Conservation (phyloP, 495 filamentous ascomycete species). For the Hypoxylon fragiforme region DNA sequence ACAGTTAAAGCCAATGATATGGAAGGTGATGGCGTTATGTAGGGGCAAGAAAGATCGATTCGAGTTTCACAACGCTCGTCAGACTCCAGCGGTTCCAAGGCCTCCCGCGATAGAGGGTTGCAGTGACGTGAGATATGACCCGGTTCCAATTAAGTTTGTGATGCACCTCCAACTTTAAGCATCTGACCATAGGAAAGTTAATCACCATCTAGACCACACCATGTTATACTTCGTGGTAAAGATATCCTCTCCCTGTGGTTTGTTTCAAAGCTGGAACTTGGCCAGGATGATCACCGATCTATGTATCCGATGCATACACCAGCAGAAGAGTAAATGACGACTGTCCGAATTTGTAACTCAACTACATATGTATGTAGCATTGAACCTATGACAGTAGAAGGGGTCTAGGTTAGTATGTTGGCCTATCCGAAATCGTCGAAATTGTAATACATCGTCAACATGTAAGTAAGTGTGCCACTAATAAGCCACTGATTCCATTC, state of each 20-base stretch:
- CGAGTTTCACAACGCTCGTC: conserved; percentile 27
- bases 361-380: no score
- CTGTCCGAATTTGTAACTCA: not conserved
- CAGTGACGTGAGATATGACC: conserved; percentile 18
- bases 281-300: conserved; percentile 10
- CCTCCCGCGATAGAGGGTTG: conserved; percentile 13
- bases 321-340: conserved; percentile 9
- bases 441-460: no score
- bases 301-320: conserved; percentile 1
- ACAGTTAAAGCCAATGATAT: not conserved
- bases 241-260: conserved; percentile 2
- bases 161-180: no score
- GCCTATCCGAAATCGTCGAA: no score
- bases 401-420: no score
- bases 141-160: not conserved
- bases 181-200: not conserved
- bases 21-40: conserved; percentile 16
- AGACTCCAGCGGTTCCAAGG: conserved; percentile 24
- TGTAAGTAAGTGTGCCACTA: no score
- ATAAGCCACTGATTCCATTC: no score
- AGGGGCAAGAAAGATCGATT: conserved; percentile 22
- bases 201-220: conserved; percentile 1
- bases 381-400: no score
- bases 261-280: conserved; percentile 14
- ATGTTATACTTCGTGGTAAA: not conserved